A percentile compares a stretch with the other conserved stretches of the same genome.
These are phyloP conservation scores for Boletellus sp. DNA, from an alignment of 1,284 basidiomycete species.

Conservation along the genomic window DNA sequence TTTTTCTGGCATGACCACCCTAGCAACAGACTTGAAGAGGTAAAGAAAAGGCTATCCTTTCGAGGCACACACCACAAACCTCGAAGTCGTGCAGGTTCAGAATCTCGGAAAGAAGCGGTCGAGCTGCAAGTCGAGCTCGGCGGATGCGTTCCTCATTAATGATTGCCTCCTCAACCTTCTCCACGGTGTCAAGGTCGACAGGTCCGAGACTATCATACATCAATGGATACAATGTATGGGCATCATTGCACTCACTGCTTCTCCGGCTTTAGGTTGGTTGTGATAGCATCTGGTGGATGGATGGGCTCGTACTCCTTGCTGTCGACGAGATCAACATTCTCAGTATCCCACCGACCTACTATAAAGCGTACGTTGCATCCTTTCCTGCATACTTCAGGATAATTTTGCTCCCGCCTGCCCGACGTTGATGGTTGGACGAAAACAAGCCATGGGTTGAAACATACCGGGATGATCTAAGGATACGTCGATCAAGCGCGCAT, in stretches of 20 bases:
- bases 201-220: constrained; percentile 53
- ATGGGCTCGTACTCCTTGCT: constrained; percentile 75
- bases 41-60: constrained; percentile 3
- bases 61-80: constrained; percentile 35
- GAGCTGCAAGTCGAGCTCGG: constrained; percentile 46
- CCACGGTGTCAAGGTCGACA: constrained; percentile 62
- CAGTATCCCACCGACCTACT: neutral
- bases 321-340: constrained; percentile 1
- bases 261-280: constrained; percentile 72
- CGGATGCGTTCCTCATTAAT: constrained; percentile 62
- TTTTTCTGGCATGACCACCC: constrained; percentile 68
- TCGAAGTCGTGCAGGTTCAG: constrained; percentile 92
- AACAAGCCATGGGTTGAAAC: neutral
- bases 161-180: constrained; percentile 48
- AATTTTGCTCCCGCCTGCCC: constrained; percentile 55
- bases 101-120: constrained; percentile 73
- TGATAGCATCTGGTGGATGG: constrained; percentile 86
- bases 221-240: neutral
- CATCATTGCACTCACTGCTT: constrained; percentile 55
- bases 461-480: constrained; percentile 62
- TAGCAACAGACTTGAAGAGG: constrained; percentile 64
- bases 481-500: constrained; percentile 8
- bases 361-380: constrained; percentile 59
- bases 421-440: neutral
- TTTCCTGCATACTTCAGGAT: constrained; percentile 73